Percentiles rank a stretch among this genome's conserved stretches.
These are phyloP conservation scores for Lichtheimia corymbifera DNA, from an alignment of 371 early-diverging fungal genomes.

Conservation along the genomic window DNA sequence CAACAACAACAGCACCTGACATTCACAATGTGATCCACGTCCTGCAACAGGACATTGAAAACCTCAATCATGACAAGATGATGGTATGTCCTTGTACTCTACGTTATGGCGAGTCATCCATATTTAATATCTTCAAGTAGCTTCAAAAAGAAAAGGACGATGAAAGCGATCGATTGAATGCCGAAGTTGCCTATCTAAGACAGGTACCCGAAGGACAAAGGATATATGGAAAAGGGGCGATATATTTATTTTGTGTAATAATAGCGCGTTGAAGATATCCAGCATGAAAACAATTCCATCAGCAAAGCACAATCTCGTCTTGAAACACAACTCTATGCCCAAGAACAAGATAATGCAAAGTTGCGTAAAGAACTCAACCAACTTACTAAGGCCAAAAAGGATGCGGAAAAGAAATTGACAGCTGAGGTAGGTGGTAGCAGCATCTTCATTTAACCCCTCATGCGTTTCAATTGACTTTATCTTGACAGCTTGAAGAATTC, in stretches of 20 bases:
- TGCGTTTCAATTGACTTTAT: conserved; percentile 1
- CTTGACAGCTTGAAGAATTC: conserved; percentile 38
- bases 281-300: conserved; percentile 42
- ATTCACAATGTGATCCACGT: conserved; percentile 25
- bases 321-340: conserved; percentile 49
- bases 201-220: not conserved
- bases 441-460: not conserved
- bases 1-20: conserved; percentile 17
- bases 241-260: conserved; percentile 14
- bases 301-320: conserved; percentile 46
- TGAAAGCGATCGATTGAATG: conserved; percentile 1
- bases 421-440: conserved; percentile 36
- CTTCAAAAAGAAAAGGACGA: conserved; percentile 1
- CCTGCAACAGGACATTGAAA: conserved; percentile 28
- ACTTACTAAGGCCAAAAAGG: conserved; percentile 38
- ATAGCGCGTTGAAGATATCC: conserved; percentile 42
- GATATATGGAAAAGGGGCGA: not conserved
- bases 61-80: conserved; percentile 29
- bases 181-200: conserved; percentile 2
- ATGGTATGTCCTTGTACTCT: conserved; percentile 9
- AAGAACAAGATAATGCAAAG: conserved; percentile 40
- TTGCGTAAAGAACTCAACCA: conserved; percentile 42
- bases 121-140: not conserved
- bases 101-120: not conserved
- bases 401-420: conserved; percentile 41